Evolutionary conservation across 1,284 basidiomycete genomes (phyloP).

Genomic region (Moesziomyces sp.): DNA sequence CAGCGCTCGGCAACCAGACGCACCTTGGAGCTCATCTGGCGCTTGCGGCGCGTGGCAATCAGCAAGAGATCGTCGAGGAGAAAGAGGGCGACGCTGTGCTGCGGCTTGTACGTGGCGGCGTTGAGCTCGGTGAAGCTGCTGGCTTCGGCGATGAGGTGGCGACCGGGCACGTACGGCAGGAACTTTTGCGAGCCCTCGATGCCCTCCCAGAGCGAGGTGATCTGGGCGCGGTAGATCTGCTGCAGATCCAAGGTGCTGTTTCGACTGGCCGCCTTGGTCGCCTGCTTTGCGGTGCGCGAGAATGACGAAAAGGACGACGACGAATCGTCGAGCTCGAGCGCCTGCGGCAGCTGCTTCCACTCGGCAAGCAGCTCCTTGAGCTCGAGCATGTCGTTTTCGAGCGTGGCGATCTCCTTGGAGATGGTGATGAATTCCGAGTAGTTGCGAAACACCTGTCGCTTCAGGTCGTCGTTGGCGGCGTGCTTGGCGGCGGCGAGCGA

Average conservation of each 20-base stretch:
- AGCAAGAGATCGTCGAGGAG: constrained; percentile 90
- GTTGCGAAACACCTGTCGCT: constrained; percentile 67
- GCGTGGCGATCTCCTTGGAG: constrained; percentile 93
- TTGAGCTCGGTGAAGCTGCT: constrained; percentile 87
- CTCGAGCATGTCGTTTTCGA: constrained; percentile 98
- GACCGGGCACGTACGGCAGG: constrained; percentile 85
- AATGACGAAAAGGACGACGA: constrained; percentile 12
- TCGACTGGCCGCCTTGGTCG: constrained; percentile 24
- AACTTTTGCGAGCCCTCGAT: constrained; percentile 98
- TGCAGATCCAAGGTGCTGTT: constrained; percentile 76
- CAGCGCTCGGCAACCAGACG: constrained; percentile 88
- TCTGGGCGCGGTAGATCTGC: constrained; percentile 91
- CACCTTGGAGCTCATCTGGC: constrained; percentile 70
- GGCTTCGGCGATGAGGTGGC: constrained; percentile 89
- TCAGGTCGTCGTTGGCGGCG: constrained; percentile 58
- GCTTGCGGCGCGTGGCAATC: constrained; percentile 75
- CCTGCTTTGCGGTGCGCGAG: constrained; percentile 13
- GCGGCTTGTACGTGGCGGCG: constrained; percentile 92
- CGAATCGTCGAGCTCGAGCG: constrained; percentile 58
- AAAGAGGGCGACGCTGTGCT: constrained; percentile 87
- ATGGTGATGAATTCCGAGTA: constrained; percentile 96
- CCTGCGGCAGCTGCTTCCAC: constrained; percentile 74
- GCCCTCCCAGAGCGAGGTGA: constrained; percentile 87
- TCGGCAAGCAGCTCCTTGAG: constrained; percentile 92
- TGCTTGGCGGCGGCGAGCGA: constrained; percentile 45